These are phyloP conservation scores for Mallotus japonicus DNA, from an alignment of 441 rosid species.

Conservation along the genomic window DNA sequence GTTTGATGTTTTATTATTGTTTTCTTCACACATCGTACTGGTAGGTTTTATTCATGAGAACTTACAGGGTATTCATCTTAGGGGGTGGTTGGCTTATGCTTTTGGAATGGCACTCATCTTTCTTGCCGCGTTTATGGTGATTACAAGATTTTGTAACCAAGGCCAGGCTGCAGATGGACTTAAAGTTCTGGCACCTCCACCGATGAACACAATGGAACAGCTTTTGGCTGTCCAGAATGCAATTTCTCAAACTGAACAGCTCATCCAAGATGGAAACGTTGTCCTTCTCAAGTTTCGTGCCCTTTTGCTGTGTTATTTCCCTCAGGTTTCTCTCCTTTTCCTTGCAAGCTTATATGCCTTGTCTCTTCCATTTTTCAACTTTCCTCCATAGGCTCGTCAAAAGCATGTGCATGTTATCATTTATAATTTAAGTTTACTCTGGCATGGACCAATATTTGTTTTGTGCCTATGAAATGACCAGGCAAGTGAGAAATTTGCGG, in stretches of 20 bases:
- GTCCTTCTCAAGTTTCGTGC: conserved; percentile 81
- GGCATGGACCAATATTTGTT: background rate
- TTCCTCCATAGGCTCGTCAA: background rate
- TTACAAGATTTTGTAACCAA: conserved; percentile 51
- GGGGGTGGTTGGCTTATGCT: conserved; percentile 79
- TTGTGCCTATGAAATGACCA: conserved; percentile 24
- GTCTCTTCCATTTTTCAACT: background rate
- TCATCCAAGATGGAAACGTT: conserved; percentile 74
- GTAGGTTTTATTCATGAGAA: conserved; percentile 3
- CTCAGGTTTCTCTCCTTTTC: conserved; percentile 49
- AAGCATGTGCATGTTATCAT: background rate
- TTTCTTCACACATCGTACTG: conserved; percentile 13
- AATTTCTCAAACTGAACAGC: conserved; percentile 66
- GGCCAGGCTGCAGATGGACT: conserved; percentile 52
- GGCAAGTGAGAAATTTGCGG: conserved; percentile 78
- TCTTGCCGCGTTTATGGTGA: conserved; percentile 56
- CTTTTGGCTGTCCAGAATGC: conserved; percentile 91
- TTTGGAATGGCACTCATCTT: conserved; percentile 37
- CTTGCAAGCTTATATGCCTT: background rate
- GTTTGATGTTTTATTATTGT: background rate
- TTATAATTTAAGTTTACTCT: background rate
- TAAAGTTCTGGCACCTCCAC: conserved; percentile 71
- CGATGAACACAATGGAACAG: conserved; percentile 88
- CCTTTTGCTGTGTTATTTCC: conserved; percentile 61
- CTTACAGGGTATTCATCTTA: conserved; percentile 29